Evolutionary conservation across 1,284 basidiomycete species (phyloP).

Genomic region (Sporisorium scitamineum): DNA sequence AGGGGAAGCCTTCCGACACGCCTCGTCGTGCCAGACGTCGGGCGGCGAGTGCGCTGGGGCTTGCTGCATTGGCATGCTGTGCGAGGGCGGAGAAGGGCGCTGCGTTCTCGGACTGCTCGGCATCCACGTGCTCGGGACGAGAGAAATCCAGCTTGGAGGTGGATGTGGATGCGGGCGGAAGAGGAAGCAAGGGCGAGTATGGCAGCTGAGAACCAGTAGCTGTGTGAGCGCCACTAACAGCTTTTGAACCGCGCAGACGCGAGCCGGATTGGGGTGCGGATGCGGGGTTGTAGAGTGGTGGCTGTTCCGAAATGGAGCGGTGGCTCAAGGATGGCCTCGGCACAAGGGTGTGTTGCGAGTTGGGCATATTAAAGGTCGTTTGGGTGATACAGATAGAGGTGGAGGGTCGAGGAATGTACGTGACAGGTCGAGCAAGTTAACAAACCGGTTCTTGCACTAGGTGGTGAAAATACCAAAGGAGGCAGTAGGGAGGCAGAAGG

Average conservation of each 20-base stretch:
- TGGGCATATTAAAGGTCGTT: slow-evolving; percentile 13
- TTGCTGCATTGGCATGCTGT: not conserved
- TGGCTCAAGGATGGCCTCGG: slow-evolving; percentile 32
- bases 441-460: not conserved
- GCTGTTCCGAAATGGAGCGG: slow-evolving; percentile 49
- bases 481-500: not conserved
- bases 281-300: slow-evolving; percentile 36
- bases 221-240: slow-evolving; percentile 28
- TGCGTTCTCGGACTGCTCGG: slow-evolving; percentile 24
- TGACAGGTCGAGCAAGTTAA: not conserved
- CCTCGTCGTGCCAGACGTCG: slow-evolving; percentile 34
- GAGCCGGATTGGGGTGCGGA: slow-evolving; percentile 25
- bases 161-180: slow-evolving; percentile 24
- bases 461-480: too few relatives aligned
- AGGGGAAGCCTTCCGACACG: slow-evolving; percentile 28
- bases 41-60: slow-evolving; percentile 27
- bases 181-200: slow-evolving; percentile 40
- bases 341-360: slow-evolving; percentile 13
- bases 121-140: slow-evolving; percentile 3
- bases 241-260: slow-evolving; percentile 31
- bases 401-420: not conserved
- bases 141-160: slow-evolving; percentile 3
- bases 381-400: not conserved
- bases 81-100: slow-evolving; percentile 1
- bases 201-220: slow-evolving; percentile 31